Evolutionary conservation across 2,329 filamentous ascomycete genomes (phyloP), one percentile per base, ranked within the genome.

Genomic region (Clonostachys solani): DNA sequence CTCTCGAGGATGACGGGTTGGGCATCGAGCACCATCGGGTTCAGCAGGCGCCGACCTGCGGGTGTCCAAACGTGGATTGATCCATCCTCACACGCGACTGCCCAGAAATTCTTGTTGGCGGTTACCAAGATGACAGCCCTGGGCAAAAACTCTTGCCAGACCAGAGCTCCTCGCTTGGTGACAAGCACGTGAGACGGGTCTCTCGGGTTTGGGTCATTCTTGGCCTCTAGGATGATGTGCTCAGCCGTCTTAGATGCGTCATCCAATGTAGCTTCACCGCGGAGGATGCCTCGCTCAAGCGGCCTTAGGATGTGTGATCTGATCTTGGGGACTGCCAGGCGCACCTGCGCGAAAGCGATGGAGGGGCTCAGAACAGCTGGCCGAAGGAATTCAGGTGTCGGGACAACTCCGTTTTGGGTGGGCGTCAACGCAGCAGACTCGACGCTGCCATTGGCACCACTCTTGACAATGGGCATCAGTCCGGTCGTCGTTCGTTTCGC

Each of bases 121-220:
- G 92, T 94, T 2, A 95, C 85, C 2, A 97, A 77, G n/a, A 99
- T 80, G 19, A 96, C 87, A 6, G 90, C 83, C 49, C 86, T 81
- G 0, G 92, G 92, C 13, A 99, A 71, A 58, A 89, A 99, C 60
- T 99, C 95, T 59, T 96, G 89, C 94, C 95, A 99, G 5, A 97
- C 66, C 2, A 87, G 74, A 47, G 85, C 83, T 5, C 90, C 90
- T 47, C 89, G 83, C 61, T 90, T 92, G 3, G 84, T 87, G 37
- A 94, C 84, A 6, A 83, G 88, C 40, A 99, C 82, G 34, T 89
- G 84, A 5, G 90, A 88, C 2, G 94, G 94, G 49, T 97, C 92
- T 50, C 87, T 81, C 40, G 73, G 85, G 72, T 72, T 86, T 61
- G 78, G 73, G 2, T 92, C 88, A 60, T 99, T 99, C 51, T 85